Percentiles rank a stretch among this genome's conserved stretches.
phyloP scores from a whole-genome alignment of 2,329 filamentous ascomycete species.

The Pseudocercospora musae region DNA sequence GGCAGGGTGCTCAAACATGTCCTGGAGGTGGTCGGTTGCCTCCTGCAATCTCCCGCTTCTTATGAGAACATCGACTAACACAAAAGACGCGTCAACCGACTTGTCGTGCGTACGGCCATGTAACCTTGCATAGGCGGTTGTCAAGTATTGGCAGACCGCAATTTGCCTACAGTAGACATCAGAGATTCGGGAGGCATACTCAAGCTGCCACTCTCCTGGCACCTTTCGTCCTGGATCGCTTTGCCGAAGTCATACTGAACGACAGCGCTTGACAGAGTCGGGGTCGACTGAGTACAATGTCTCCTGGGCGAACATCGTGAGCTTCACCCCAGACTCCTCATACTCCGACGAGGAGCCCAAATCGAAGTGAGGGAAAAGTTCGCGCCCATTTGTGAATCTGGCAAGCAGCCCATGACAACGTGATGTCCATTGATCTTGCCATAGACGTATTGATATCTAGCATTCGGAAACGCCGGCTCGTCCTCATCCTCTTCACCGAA shows the following conservation, averaged over 20 bases:
- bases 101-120: background rate
- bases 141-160: background rate
- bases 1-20: background rate
- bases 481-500: constrained; percentile 4
- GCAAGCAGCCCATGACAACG: constrained; percentile 13
- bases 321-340: constrained; percentile 22
- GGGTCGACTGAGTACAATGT: constrained; percentile 31
- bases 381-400: background rate
- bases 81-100: background rate
- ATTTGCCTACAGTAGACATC: background rate
- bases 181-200: background rate
- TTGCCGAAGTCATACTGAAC: constrained; percentile 5
- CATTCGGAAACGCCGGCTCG: background rate
- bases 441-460: constrained; percentile 4
- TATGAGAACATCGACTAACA: background rate
- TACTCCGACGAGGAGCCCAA: constrained; percentile 24
- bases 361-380: constrained; percentile 17
- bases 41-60: background rate
- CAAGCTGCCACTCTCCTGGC: background rate
- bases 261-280: constrained; percentile 6
- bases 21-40: background rate
- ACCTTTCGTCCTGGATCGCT: background rate
- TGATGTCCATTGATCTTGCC: constrained; percentile 7
- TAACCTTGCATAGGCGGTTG: background rate
- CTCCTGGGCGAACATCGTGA: constrained; percentile 30